Evolutionary conservation across 2,329 filamentous ascomycete species (phyloP).

Genomic region (Albophoma yamanashiensis): DNA sequence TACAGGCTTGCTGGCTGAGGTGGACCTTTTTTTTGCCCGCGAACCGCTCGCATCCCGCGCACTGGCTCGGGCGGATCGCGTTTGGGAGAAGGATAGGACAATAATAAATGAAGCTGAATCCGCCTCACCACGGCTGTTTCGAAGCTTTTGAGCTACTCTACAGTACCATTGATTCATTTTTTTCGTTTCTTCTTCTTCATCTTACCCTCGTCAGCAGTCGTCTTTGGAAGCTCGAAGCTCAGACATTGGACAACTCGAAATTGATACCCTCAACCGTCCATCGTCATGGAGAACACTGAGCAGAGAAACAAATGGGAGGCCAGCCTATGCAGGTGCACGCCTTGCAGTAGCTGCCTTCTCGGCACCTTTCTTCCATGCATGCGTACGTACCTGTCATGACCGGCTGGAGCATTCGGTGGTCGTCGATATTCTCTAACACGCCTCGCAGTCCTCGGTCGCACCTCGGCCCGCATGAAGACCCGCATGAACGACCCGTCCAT

Average conservation of each 20-base stretch:
- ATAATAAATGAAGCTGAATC: background rate
- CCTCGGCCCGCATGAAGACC: too few species aligned
- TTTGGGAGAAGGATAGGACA: too few species aligned
- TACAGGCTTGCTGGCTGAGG: too few species aligned
- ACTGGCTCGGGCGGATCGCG: too few species aligned
- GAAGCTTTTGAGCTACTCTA: background rate
- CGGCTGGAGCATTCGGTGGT: background rate
- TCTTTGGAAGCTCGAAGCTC: background rate
- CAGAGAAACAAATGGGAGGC: constrained; percentile 23
- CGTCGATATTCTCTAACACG: background rate
- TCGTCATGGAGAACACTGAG: background rate
- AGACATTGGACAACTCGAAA: background rate
- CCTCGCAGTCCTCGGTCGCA: constrained; percentile 29
- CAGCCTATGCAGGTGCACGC: constrained; percentile 28
- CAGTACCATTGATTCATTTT: background rate
- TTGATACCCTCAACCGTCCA: background rate
- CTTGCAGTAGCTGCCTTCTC: constrained; percentile 26
- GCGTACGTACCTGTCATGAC: constrained; percentile 17
- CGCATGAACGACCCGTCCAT: constrained; percentile 33
- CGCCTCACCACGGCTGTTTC: background rate
- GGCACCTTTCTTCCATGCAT: constrained; percentile 31
- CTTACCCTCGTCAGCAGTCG: background rate
- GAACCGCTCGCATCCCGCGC: too few species aligned
- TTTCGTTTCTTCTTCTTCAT: background rate
- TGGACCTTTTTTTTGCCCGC: background rate